Evolutionary conservation across 2,329 filamentous ascomycete species (phyloP), one percentile per base, ranked within the genome.

Genomic region (Dactylellina leptospora): DNA sequence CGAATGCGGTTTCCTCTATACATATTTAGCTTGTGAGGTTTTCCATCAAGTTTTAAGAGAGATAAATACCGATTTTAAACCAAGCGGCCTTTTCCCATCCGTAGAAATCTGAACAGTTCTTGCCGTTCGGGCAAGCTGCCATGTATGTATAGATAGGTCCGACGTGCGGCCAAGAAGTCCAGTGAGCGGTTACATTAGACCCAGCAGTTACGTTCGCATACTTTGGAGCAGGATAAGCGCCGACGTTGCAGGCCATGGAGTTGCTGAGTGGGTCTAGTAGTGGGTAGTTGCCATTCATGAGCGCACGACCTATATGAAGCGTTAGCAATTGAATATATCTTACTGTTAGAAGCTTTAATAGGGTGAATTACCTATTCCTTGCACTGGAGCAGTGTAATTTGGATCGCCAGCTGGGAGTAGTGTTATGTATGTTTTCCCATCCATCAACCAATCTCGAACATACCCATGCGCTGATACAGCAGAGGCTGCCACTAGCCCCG

Each of bases 161-260:
- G 4, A 66, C 61, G 20, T 66, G 61, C 16, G 61, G 61, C 61
- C 61, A 66, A 2, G 61, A 66, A 6, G 61, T 66, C 61, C 61
- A 66, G 4, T 30, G 51, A 18, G 61, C 61, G 9, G 61, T 66
- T 13, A 66, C 61, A 25, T 66, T 66, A 3, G 51, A 42, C 4
- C 61, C 61, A 44, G 61, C 61, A 11, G 61, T 66, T n/a, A 66
- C 61, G 23, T 66, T 66, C 8, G 61, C 61, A 23, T 66, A 51
- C 30, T 58, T 58, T 40, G 61, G 61, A 18, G 61, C 61, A 2
- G 61, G 61, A 11, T 56, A 66, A n/a, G 61, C 51, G 8, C 61
- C 61, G 5, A 66, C 61, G 23, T 66, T 66, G 18, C 61, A 66
- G 2, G 61, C 27, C 61, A 66, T 66, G 10, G 61, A 23, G 13